Evolutionary conservation across 2,329 filamentous ascomycete genomes (phyloP).

Genomic region (Penicillium sp.): DNA sequence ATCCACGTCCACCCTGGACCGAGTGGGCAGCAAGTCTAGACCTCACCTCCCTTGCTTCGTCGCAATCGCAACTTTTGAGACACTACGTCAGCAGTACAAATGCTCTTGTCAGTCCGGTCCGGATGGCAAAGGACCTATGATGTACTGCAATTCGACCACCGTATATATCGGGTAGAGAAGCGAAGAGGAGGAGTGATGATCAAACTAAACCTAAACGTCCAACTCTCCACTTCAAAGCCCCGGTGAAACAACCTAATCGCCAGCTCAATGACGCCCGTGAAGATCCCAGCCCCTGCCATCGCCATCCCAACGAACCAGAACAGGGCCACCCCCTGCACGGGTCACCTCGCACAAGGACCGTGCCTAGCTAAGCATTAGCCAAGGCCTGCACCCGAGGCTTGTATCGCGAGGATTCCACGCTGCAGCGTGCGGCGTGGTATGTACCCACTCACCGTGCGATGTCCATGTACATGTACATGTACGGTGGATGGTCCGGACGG

Average conservation of each 20-base stretch:
- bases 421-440: neutral
- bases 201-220: too few relatives aligned
- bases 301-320: neutral
- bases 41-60: neutral
- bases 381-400: slow-evolving; percentile 16
- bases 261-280: neutral
- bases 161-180: too few relatives aligned
- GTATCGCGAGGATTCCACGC: slow-evolving; percentile 2
- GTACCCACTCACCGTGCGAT: neutral
- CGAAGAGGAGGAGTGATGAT: too few relatives aligned
- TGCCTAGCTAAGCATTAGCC: slow-evolving; percentile 20
- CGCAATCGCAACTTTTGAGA: neutral
- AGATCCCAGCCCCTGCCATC: neutral
- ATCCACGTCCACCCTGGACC: neutral
- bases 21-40: neutral
- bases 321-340: neutral
- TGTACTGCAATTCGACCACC: neutral
- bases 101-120: neutral
- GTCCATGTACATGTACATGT: neutral
- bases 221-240: neutral
- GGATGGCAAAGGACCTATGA: neutral
- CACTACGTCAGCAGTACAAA: neutral
- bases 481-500: neutral
- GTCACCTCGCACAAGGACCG: neutral
- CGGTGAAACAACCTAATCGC: neutral